phyloP scores from a whole-genome alignment of 1,139 yeast species.

The Nadsonia starkeyi-henricii region DNA sequence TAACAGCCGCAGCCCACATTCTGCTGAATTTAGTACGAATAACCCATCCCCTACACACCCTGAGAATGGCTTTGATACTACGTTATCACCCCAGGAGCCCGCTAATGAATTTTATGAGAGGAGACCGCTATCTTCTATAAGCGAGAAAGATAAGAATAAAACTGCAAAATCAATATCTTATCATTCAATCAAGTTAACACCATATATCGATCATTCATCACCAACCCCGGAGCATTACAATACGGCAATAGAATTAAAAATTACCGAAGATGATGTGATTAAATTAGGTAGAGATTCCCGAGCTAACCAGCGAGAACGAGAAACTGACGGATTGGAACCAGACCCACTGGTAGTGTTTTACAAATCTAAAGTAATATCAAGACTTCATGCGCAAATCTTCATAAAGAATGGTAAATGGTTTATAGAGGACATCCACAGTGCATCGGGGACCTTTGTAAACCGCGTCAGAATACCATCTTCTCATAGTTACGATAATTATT shows the following conservation, averaged over 20 bases:
- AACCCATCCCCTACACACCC: too few species aligned
- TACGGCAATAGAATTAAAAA: slow-evolving; percentile 66
- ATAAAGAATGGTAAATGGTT: slow-evolving; percentile 70
- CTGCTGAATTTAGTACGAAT: too few species aligned
- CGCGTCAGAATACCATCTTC: slow-evolving; percentile 77
- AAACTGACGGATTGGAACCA: slow-evolving; percentile 44
- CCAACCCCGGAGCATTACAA: slow-evolving; percentile 66
- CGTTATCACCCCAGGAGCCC: too few species aligned
- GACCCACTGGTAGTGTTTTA: slow-evolving; percentile 56
- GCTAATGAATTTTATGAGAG: too few species aligned
- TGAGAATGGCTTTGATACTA: too few species aligned
- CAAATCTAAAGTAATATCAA: slow-evolving; percentile 83
- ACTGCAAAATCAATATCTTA: too few species aligned
- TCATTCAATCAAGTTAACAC: slow-evolving; percentile 40
- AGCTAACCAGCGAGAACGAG: slow-evolving; percentile 58
- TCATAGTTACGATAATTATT: slow-evolving; percentile 49
- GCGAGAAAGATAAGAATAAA: too few species aligned
- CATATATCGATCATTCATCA: slow-evolving; percentile 73
- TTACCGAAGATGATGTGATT: slow-evolving; percentile 38
- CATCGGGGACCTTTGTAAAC: slow-evolving; percentile 86
- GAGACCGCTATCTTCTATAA: too few species aligned
- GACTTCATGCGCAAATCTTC: slow-evolving; percentile 69
- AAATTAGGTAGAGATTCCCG: background rate
- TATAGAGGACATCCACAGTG: slow-evolving; percentile 70
- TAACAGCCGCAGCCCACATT: too few species aligned